Evolutionary conservation across 257 asterid genomes (phyloP), one percentile per base, ranked within the genome.

Genomic region (Paulownia fortunei): DNA sequence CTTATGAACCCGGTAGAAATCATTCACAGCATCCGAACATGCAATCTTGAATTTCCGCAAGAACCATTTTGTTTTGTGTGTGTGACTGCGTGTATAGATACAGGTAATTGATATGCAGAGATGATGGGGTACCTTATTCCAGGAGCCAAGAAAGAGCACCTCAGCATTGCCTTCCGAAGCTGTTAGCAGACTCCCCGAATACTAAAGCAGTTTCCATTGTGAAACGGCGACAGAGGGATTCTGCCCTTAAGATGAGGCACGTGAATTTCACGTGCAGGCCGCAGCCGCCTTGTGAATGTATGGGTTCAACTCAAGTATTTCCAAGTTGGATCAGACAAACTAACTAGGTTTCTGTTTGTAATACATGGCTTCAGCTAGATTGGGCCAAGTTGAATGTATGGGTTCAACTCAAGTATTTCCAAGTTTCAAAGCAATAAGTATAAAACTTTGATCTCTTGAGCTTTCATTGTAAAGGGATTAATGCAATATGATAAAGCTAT

Each of bases 101-200:
- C 5, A 47, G 23, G 62, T 18, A 54, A 11, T 4, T 11, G 27
- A n/a, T 32, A 67, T 9, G 30, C 46, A 68, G 11, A 47, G 60
- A 49, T 4, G 9, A 12, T 16, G 7, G 61, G 24, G 39, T 79
- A 88, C 96, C 96, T 83, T 32, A 79, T 54, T 54, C 82, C 78
- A 79, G 94, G 91, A 72, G 85, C 79, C 74, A 39, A 60, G 71
- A 81, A 74, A 13, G 84, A 72, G 81, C 77, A 81, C 80, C 83
- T 83, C 18, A 85, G 77, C 96, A 88, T 87, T 64, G 86, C 78
- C 70, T 49, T 7, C 8, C 7, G 27, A 56, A 68, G 24, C n/a
- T 13, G 32, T 27, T 60, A 11, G 73, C 72, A 37, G 66, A 59
- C 16, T 23, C 49, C 60, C 73, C 1, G 19, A 71, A 47, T 69